Evolutionary conservation across 1,284 basidiomycete genomes (phyloP).

Genomic region (Ustilago bromivora): DNA sequence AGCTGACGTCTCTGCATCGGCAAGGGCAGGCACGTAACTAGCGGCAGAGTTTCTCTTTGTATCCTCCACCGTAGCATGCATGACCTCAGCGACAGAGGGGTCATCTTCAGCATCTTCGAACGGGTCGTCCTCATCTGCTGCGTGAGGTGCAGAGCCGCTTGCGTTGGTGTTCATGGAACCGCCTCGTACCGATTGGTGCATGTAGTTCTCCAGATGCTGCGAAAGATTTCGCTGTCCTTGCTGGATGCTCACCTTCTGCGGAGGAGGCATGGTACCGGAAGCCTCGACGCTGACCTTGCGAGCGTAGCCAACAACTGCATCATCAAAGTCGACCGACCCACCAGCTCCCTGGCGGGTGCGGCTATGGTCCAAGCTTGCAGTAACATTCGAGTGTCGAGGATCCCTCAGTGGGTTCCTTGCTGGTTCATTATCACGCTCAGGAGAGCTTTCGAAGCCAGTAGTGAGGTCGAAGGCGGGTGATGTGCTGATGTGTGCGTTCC

Average conservation of each 20-base stretch:
- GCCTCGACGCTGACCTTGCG: slow-evolving; percentile 45
- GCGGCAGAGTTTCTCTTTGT: slow-evolving; percentile 43
- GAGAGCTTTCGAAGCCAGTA: slow-evolving; percentile 46
- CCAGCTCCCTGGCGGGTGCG: slow-evolving; percentile 7
- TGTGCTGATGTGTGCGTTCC: slow-evolving; percentile 58
- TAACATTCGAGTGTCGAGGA: not conserved
- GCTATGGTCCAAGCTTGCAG: slow-evolving; percentile 10
- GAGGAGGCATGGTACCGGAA: slow-evolving; percentile 30
- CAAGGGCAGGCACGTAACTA: slow-evolving; percentile 45
- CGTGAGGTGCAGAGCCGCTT: slow-evolving; percentile 8
- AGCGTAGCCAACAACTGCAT: slow-evolving; percentile 47
- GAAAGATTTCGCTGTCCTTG: slow-evolving; percentile 43
- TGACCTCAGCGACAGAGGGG: slow-evolving; percentile 15
- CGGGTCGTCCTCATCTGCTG: slow-evolving; percentile 27
- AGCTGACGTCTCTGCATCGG: slow-evolving; percentile 32
- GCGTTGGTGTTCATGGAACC: slow-evolving; percentile 26
- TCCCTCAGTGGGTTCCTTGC: slow-evolving; percentile 13
- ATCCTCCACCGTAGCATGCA: slow-evolving; percentile 28
- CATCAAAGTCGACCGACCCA: slow-evolving; percentile 34
- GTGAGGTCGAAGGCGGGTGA: slow-evolving; percentile 58
- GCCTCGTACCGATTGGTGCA: slow-evolving; percentile 17
- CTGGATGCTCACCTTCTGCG: slow-evolving; percentile 44
- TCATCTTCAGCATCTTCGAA: slow-evolving; percentile 62
- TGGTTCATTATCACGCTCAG: slow-evolving; percentile 25
- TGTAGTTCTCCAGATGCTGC: slow-evolving; percentile 47